A percentile compares a stretch with the other conserved stretches of the same genome.
These are phyloP conservation scores for Oxalis stricta DNA, from an alignment of 441 rosid genomes.

Conservation along the genomic window DNA sequence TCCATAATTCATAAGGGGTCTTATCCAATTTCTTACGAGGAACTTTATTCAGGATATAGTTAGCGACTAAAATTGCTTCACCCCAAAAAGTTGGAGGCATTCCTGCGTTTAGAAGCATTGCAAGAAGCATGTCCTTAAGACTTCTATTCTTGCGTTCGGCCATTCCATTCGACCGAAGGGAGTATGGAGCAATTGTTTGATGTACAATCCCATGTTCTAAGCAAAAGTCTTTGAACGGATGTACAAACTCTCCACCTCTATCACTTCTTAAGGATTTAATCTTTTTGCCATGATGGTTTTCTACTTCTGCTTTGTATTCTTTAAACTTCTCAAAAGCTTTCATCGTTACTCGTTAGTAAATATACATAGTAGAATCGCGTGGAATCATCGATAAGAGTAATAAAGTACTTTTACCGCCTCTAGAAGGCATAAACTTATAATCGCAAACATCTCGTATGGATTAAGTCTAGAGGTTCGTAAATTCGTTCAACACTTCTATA, in stretches of 20 bases:
- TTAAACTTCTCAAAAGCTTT: background rate
- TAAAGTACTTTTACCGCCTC: background rate
- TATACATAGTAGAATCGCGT: background rate
- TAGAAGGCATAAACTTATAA: background rate
- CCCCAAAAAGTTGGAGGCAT: too few species aligned
- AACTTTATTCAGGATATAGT: too few species aligned
- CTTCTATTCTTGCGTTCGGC: background rate
- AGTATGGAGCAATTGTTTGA: background rate
- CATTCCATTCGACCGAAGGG: background rate
- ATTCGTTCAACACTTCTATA: background rate
- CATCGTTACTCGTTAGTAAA: background rate
- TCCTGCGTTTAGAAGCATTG: background rate
- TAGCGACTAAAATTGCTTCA: too few species aligned
- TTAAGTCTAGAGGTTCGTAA: background rate
- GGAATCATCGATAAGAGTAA: background rate
- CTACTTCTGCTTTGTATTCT: background rate
- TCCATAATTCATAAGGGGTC: too few species aligned
- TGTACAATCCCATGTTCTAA: background rate
- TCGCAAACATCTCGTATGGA: background rate
- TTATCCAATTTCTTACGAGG: too few species aligned
- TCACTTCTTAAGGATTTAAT: too few species aligned
- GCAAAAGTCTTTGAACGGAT: too few species aligned
- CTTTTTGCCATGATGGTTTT: background rate
- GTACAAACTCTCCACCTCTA: background rate
- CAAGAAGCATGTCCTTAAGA: background rate